Evolutionary conservation across 495 filamentous ascomycete genomes (phyloP).

Genomic region (Penicillium cinerascens): DNA sequence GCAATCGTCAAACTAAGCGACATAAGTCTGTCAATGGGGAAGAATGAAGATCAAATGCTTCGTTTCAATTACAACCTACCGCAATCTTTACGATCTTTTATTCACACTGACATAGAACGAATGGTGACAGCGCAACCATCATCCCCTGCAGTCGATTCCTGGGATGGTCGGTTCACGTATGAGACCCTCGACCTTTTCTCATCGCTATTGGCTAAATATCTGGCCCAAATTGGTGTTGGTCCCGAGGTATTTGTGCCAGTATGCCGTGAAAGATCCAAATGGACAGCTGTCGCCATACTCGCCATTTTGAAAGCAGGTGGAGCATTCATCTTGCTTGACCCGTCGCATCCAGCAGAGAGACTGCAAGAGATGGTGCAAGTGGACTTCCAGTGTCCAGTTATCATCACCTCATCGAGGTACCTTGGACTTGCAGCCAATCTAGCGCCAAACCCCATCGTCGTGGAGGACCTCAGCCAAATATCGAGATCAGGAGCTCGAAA

Average conservation of each 20-base stretch:
- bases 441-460: too few species aligned
- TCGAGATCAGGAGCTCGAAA: too few species aligned
- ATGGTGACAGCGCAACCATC: neutral
- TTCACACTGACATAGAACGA: slow-evolving; percentile 9
- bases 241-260: slow-evolving; percentile 42
- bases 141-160: slow-evolving; percentile 23
- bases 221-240: slow-evolving; percentile 22
- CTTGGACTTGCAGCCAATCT: slow-evolving; percentile 42
- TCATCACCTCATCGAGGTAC: neutral
- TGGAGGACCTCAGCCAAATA: too few species aligned
- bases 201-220: slow-evolving; percentile 24
- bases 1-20: neutral
- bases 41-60: slow-evolving; percentile 14
- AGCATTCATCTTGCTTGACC: slow-evolving; percentile 2
- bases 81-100: slow-evolving; percentile 20
- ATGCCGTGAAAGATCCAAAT: slow-evolving; percentile 44
- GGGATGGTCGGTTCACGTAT: slow-evolving; percentile 53
- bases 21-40: slow-evolving; percentile 12
- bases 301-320: slow-evolving; percentile 44
- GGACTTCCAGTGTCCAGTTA: neutral
- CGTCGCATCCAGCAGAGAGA: neutral
- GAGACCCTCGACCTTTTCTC: slow-evolving; percentile 38
- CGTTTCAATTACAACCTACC: slow-evolving; percentile 13
- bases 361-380: neutral
- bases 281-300: slow-evolving; percentile 37